Conservation (phyloP, 2,329 filamentous ascomycete genomes). For the Arthroderma sp. region DNA sequence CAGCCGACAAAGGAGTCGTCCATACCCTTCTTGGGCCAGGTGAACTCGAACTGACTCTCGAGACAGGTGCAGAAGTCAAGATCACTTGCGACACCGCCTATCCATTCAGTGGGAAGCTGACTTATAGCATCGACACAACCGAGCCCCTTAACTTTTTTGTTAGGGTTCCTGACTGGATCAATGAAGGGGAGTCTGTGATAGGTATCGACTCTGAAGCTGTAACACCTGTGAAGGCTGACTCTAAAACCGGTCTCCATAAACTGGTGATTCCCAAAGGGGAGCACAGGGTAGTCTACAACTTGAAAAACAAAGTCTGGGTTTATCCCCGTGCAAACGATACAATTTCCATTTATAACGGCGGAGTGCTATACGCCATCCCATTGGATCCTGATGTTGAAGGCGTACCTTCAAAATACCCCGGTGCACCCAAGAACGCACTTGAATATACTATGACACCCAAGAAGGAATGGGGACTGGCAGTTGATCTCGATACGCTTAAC, state of each 20-base stretch:
- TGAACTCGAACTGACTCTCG: conserved; percentile 27
- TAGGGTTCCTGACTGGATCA: conserved; percentile 34
- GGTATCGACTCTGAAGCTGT: conserved; percentile 13
- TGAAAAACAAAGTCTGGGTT: conserved; percentile 21
- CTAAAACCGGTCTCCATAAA: conserved; percentile 25
- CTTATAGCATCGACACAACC: conserved; percentile 28
- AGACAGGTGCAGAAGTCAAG: conserved; percentile 23
- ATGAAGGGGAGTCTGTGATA: conserved; percentile 14
- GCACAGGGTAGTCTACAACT: conserved; percentile 21
- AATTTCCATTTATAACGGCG: conserved; percentile 32
- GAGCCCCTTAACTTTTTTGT: conserved; percentile 31
- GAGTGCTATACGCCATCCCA: conserved; percentile 32
- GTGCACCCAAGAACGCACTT: conserved; percentile 17
- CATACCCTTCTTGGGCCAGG: conserved; percentile 40
- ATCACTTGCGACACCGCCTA: conserved; percentile 39
- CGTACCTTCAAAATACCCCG: conserved; percentile 16
- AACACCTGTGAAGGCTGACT: conserved; percentile 18
- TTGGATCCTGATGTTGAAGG: conserved; percentile 19
- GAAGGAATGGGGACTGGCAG: conserved; percentile 18
- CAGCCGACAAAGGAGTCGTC: conserved; percentile 33
- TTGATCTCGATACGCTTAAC: conserved; percentile 22
- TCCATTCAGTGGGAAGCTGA: conserved; percentile 31
- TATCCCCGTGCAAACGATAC: conserved; percentile 30
- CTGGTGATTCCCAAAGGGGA: conserved; percentile 23
- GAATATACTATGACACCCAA: conserved; percentile 26